Percentiles rank a stretch among this genome's conserved stretches.
phyloP scores from a whole-genome alignment of 1,284 basidiomycete genomes.

The Chondrostereum purpureum region DNA sequence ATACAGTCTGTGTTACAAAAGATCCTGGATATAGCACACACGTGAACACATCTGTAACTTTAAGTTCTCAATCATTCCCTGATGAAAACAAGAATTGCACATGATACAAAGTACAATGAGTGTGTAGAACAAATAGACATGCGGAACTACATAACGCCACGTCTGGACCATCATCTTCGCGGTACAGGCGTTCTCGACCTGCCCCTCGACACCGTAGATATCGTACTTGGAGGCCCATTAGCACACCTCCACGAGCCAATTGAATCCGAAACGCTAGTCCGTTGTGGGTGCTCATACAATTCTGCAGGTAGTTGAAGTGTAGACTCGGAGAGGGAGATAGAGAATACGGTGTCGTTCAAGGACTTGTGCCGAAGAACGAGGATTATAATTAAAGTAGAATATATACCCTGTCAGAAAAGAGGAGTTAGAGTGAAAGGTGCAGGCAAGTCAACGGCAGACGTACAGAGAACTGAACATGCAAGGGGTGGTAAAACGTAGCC shows the following conservation, averaged over 20 bases:
- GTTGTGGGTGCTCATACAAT: not conserved
- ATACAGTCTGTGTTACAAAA: no score
- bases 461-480: not conserved
- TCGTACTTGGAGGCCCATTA: not conserved
- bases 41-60: no score
- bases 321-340: not conserved
- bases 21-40: no score
- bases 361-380: not conserved
- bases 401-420: not conserved
- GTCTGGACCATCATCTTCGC: no score
- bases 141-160: no score
- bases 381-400: not conserved
- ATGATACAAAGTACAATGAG: no score
- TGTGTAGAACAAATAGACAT: no score
- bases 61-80: no score
- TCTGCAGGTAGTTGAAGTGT: not conserved
- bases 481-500: not conserved
- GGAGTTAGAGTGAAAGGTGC: not conserved
- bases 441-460: not conserved
- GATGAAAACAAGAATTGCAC: no score
- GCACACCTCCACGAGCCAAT: not conserved
- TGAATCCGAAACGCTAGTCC: not conserved
- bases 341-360: not conserved
- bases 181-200: not conserved
- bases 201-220: not conserved